Base-by-base conservation (phyloP, 305 asterid species). In the Solanum chacoense region DNA sequence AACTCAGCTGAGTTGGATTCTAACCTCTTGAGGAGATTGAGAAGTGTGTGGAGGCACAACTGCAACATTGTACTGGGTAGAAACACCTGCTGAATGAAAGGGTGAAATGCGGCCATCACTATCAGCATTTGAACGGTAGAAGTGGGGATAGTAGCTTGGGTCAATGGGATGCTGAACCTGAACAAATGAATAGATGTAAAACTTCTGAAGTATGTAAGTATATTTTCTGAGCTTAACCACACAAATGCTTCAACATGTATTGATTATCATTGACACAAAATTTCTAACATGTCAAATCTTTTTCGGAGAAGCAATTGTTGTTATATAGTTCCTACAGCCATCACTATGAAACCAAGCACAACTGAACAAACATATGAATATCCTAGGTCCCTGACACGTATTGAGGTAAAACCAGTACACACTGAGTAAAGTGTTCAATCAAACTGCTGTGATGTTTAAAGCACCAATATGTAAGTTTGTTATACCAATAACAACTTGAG, bases 81-180 rank as follows among this genome's bases (percentile, higher is more conserved):
- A 93, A 89, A 92, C 92, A 91, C 93, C 98, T 89, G 93, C 92
- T 78, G 96, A 84, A 88, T 91, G 95, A 88, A 94, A 94, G 69
- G 98, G 98, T 45, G 98, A 97, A 89, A 93, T 92, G 77, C 95
- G 98, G n/a, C 98, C 98, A 91, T 97, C 98, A 90, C 85, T 89
- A 84, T 97, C 99, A 91, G 93, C 89, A 87, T 93, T 92, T 24
- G 98, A 86, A 88, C 95, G 96, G 92, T 94, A 94, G 89, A 93
- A 90, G 88, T 96, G 99, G 32, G 98, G 94, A 91, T 96, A 94
- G 89, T 95, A 96, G 91, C 90, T 93, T 73, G 96, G 98, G 91
- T 96, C 99, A 92, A 93, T 89, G 87, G 98, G 90, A 90, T 93
- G 99, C 26, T 95, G 99, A 88, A 95, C 94, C 98, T 97, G 95